Conservation (phyloP, 2,329 filamentous ascomycete species). For the Cercospora citrullina region DNA sequence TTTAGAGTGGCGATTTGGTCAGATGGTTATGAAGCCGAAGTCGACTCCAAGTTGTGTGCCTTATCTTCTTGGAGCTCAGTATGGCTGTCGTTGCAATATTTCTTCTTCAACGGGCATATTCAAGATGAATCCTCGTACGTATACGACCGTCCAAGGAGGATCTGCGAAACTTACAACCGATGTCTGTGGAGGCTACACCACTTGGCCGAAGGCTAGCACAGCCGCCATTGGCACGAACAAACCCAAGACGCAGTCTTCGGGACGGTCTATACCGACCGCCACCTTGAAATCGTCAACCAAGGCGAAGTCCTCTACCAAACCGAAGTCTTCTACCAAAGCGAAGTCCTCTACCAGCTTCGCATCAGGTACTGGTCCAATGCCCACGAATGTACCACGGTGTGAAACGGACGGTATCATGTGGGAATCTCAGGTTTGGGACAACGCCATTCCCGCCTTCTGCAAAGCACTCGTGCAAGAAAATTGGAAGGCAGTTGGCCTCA, state of each 20-base stretch:
- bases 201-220: constrained; percentile 1
- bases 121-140: background rate
- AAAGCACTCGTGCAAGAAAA: too few species aligned
- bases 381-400: too few species aligned
- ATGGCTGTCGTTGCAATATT: background rate
- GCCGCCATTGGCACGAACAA: background rate
- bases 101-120: background rate
- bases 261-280: background rate
- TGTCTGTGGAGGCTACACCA: background rate
- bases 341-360: too few species aligned
- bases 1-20: background rate
- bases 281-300: background rate
- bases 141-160: background rate
- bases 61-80: background rate
- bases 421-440: too few species aligned
- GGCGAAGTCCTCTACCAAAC: too few species aligned
- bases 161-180: background rate
- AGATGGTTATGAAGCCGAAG: background rate
- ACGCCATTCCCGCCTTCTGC: too few species aligned
- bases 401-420: too few species aligned
- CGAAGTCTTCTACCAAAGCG: too few species aligned
- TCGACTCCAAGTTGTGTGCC: background rate
- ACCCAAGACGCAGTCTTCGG: background rate
- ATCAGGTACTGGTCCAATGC: too few species aligned
- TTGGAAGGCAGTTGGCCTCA: too few species aligned